Evolutionary conservation across 768 basidiomycete species (phyloP).

Genomic region (Collybia mongolica): DNA sequence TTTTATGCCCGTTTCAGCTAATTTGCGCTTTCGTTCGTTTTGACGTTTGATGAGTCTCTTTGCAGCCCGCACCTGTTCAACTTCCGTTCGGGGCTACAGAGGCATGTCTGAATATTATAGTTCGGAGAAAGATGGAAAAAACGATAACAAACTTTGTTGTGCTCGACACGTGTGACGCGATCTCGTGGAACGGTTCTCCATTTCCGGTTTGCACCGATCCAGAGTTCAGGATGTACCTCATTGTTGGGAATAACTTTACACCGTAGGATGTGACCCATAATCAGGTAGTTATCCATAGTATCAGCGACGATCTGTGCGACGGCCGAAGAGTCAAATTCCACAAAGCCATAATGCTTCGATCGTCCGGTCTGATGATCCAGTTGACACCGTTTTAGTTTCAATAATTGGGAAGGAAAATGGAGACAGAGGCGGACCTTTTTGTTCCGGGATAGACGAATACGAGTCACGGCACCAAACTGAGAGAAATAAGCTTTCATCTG

Average conservation of each 20-base stretch:
- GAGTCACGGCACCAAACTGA: conserved; percentile 90
- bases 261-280: conserved; percentile 90
- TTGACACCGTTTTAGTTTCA: background rate
- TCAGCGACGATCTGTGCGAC: conserved; percentile 96
- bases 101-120: background rate
- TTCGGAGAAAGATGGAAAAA: background rate
- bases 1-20: conserved; percentile 79
- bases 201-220: conserved; percentile 96
- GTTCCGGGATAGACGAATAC: conserved; percentile 88
- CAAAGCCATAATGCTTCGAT: conserved; percentile 96
- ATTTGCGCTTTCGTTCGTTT: conserved; percentile 71
- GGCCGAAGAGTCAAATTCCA: conserved; percentile 87
- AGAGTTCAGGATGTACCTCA: conserved; percentile 88
- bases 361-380: conserved; percentile 68
- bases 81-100: conserved; percentile 67
- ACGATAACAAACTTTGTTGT: conserved; percentile 69
- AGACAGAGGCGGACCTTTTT: conserved; percentile 61
- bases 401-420: background rate
- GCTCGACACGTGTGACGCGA: conserved; percentile 65
- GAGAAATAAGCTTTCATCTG: conserved; percentile 91
- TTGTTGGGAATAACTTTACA: conserved; percentile 91
- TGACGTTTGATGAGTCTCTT: conserved; percentile 77
- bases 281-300: conserved; percentile 98
- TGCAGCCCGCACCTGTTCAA: conserved; percentile 62
- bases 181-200: conserved; percentile 78